Percentiles rank a stretch among this genome's conserved stretches.
Evolutionary conservation across 1,284 basidiomycete species (phyloP).

Genomic region (Ustilago esculenta): DNA sequence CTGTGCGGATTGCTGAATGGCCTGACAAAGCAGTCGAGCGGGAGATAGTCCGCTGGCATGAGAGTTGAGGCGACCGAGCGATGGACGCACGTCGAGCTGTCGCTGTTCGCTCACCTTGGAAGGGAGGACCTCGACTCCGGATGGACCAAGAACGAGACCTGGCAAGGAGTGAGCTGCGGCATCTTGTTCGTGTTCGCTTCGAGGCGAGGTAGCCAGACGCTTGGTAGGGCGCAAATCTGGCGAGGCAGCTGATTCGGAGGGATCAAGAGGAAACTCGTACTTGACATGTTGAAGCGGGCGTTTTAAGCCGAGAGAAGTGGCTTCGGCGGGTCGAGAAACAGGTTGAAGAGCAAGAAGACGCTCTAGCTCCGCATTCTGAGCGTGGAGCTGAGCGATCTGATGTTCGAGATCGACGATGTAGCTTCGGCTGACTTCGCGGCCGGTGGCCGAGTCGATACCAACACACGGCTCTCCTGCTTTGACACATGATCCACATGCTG

Average conservation of each 20-base stretch:
- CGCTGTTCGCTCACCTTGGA: conserved; percentile 1
- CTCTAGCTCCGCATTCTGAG: conserved; percentile 42
- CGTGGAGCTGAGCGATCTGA: conserved; percentile 32
- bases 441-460: conserved; percentile 47
- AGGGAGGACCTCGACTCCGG: conserved; percentile 23
- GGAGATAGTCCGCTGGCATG: conserved; percentile 45
- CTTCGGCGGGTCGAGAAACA: conserved; percentile 2
- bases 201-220: conserved; percentile 18
- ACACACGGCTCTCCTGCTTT: conserved; percentile 47
- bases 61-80: conserved; percentile 33
- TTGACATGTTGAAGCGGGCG: conserved; percentile 37
- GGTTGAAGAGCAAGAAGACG: conserved; percentile 12
- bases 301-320: conserved; percentile 12
- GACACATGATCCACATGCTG: conserved; percentile 49
- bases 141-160: conserved; percentile 29
- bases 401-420: conserved; percentile 49
- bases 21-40: conserved; percentile 45
- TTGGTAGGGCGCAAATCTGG: conserved; percentile 20
- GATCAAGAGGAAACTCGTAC: conserved; percentile 23
- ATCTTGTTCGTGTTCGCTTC: neutral
- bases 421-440: conserved; percentile 46
- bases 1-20: conserved; percentile 47
- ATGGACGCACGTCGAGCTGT: conserved; percentile 4
- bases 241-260: conserved; percentile 17
- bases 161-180: conserved; percentile 9